Base-by-base conservation (phyloP, 108 stramenopile species). In the Pseudonitzschia delicatissima region DNA sequence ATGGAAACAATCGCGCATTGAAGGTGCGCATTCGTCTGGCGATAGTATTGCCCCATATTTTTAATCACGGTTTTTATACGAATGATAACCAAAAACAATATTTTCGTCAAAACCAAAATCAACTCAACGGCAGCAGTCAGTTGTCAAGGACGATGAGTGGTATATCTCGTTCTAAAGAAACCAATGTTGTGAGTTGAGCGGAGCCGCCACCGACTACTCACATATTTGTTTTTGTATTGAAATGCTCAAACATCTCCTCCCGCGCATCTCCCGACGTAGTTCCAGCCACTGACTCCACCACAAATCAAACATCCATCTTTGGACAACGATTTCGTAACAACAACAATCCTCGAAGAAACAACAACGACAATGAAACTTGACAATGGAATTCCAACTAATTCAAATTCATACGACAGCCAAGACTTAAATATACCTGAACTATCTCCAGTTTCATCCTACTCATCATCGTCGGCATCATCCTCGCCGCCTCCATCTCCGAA, bases 381-480 rank as follows among this genome's bases (percentile, higher is more conserved):
- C 47, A 18, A 48, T 2, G 17, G 7, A 48, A 18, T 23, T 17
- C 9, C 23, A 8, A 21, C n/a, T 8, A 23, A 18, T 21, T 21
- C 23, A 2, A 48, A 48, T 48, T 48, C 47, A 48, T 48, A 48
- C 47, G 47, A 48, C 47, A 34, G 33, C 31, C 21, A 34, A 27
- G 45, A 34, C 27, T n/a, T 5, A 9, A 21, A 50, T 60, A 48
- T 27, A 45, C 71, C 71, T 85, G 67, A 51, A 85, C 83, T 26
- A 69, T 69, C 52, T 96, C 40, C 13, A 97, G 97, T 98, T 31
- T 81, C 69, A 70, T 96, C 87, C 74, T 92, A 97, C 49, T 97
- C 96, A 62, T 94, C 95, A 32, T 87, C 91, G 8, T 76, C 88
- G 60, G 29, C 53, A 4, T 55, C 53, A 50, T 58, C 71, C 57